Conservation (phyloP, 371 early-diverging fungal species). For the Mortierella sp. region DNA sequence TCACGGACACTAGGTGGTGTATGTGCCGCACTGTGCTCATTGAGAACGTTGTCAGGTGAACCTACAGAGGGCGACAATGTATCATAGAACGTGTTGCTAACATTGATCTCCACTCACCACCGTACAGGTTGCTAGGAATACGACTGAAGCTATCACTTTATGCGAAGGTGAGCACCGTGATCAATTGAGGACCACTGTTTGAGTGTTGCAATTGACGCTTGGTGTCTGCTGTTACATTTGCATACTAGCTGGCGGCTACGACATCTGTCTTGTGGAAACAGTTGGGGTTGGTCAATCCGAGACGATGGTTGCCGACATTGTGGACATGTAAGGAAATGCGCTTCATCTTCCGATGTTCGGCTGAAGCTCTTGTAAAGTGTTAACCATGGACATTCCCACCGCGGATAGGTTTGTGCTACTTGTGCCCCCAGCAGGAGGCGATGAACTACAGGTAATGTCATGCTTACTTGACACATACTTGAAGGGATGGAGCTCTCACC, state of each 20-base stretch:
- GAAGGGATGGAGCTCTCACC: no score
- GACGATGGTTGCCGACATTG: slow-evolving; percentile 87
- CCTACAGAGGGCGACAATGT: no score
- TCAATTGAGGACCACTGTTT: not conserved
- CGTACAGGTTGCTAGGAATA: slow-evolving; percentile 78
- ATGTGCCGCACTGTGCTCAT: no score
- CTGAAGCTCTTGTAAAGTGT: not conserved
- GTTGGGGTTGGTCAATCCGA: slow-evolving; percentile 90
- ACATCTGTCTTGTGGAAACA: slow-evolving; percentile 82
- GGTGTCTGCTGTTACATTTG: not conserved
- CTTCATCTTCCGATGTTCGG: no score
- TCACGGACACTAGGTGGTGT: slow-evolving; percentile 16
- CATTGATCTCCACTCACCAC: not conserved
- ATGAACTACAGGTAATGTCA: slow-evolving; percentile 79
- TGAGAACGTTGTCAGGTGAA: no score
- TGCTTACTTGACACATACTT: no score
- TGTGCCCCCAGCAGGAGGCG: slow-evolving; percentile 73
- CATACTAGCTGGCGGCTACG: slow-evolving; percentile 74
- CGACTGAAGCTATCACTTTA: slow-evolving; percentile 79
- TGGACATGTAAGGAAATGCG: slow-evolving; percentile 67
- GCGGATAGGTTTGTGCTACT: slow-evolving; percentile 59
- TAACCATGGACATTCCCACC: not conserved
- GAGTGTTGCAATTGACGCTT: no score
- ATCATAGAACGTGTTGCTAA: not conserved
- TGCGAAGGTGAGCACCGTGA: slow-evolving; percentile 66